Evolutionary conservation across 495 filamentous ascomycete species (phyloP).

Genomic region (Trichoderma erinaceum): DNA sequence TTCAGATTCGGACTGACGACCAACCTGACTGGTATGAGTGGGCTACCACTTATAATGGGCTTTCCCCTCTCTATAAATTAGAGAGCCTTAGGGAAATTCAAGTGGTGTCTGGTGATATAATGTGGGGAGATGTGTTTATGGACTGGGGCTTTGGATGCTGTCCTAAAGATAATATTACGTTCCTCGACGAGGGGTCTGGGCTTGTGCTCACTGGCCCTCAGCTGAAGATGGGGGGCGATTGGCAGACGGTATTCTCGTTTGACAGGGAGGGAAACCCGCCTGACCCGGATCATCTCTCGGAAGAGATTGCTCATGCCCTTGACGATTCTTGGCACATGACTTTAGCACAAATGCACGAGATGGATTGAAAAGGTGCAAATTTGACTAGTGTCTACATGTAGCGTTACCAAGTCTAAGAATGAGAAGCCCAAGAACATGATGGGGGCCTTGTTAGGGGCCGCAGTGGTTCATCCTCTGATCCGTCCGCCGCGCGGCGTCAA

Average conservation of each 20-base stretch:
- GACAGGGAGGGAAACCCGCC: slow-evolving; percentile 15
- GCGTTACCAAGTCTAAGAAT: too few species aligned
- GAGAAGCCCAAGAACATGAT: too few species aligned
- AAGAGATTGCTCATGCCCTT: slow-evolving; percentile 8
- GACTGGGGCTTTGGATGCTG: background rate
- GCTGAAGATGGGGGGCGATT: slow-evolving; percentile 9
- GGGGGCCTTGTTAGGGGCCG: background rate
- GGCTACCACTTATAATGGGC: slow-evolving; percentile 1
- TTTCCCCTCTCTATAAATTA: background rate
- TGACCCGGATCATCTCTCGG: slow-evolving; percentile 11
- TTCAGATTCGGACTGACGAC: slow-evolving; percentile 14
- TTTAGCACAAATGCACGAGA: slow-evolving; percentile 14
- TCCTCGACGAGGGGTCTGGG: background rate
- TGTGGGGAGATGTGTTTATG: background rate
- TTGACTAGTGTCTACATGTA: background rate
- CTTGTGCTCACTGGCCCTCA: background rate
- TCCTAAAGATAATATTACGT: background rate
- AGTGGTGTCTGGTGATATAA: background rate
- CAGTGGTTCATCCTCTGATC: slow-evolving; percentile 6
- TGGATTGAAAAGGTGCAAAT: slow-evolving; percentile 10
- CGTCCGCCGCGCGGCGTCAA: slow-evolving; percentile 4
- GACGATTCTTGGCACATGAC: slow-evolving; percentile 30
- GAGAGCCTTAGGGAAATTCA: slow-evolving; percentile 7
- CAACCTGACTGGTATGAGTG: slow-evolving; percentile 7
- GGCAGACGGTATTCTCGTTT: slow-evolving; percentile 9